A percentile compares a stretch with the other conserved stretches of the same genome.
Evolutionary conservation across 305 asterid genomes (phyloP).

Genomic region (Fraxinus floribunda): DNA sequence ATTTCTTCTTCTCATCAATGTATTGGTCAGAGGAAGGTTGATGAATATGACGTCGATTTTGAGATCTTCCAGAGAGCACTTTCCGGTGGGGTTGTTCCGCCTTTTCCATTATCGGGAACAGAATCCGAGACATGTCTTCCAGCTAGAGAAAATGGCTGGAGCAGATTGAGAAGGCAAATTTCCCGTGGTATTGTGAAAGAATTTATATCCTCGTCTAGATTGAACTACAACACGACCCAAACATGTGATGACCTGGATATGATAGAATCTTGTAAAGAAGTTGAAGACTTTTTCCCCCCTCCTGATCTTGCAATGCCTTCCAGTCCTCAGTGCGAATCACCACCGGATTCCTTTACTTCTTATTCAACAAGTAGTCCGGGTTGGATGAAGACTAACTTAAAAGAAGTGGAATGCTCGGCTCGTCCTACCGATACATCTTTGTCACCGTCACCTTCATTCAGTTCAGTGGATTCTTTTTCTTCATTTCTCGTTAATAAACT

Average conservation of each 20-base stretch:
- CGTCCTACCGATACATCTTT: slow-evolving; percentile 31
- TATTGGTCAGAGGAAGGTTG: slow-evolving; percentile 36
- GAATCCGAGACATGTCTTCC: slow-evolving; percentile 47
- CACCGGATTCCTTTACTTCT: slow-evolving; percentile 39
- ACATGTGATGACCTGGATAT: slow-evolving; percentile 29
- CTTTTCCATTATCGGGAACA: slow-evolving; percentile 38
- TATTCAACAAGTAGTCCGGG: slow-evolving; percentile 35
- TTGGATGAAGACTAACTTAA: slow-evolving; percentile 25
- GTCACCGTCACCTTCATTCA: slow-evolving; percentile 41
- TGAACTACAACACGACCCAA: slow-evolving; percentile 21
- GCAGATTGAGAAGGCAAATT: slow-evolving; percentile 40
- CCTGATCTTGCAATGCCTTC: slow-evolving; percentile 33
- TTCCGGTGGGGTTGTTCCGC: slow-evolving; percentile 51
- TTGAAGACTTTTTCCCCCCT: slow-evolving; percentile 28
- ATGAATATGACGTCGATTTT: slow-evolving; percentile 43
- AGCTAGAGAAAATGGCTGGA: slow-evolving; percentile 45
- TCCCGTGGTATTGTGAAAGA: slow-evolving; percentile 40
- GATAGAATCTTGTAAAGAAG: slow-evolving; percentile 34
- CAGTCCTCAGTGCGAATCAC: slow-evolving; percentile 29
- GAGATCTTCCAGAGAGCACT: slow-evolving; percentile 44
- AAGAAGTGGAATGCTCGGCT: slow-evolving; percentile 29
- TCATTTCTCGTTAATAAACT: slow-evolving; percentile 31
- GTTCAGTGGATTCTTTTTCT: slow-evolving; percentile 43
- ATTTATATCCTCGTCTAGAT: slow-evolving; percentile 41
- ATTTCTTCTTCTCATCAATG: slow-evolving; percentile 9